Evolutionary conservation across 148 eudicot species (phyloP).

Genomic region (Rhododendron mucronatum): DNA sequence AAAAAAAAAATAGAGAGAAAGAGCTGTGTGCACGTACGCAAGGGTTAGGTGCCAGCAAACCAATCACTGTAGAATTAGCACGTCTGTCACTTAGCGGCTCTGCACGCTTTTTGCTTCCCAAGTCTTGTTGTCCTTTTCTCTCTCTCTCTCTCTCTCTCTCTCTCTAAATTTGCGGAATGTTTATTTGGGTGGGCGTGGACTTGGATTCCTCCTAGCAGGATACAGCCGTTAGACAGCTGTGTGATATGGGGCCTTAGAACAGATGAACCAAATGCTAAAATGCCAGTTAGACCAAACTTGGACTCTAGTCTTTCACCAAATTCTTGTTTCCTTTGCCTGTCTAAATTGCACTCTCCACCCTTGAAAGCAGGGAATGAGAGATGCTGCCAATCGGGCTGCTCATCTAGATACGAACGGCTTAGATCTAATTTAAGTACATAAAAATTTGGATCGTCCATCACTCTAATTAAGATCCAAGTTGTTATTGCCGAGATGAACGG

Average conservation of each 20-base stretch:
- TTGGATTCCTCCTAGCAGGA: neutral
- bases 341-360: neutral
- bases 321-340: neutral
- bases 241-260: neutral
- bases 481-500: too few species aligned
- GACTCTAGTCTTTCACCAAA: neutral
- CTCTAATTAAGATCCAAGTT: too few species aligned
- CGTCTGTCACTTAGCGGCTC: neutral
- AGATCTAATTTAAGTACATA: too few species aligned
- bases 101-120: neutral
- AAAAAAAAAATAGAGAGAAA: too few species aligned
- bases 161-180: neutral
- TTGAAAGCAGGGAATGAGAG: too few species aligned
- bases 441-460: too few species aligned
- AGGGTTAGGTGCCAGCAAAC: conserved; percentile 18
- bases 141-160: conserved; percentile 3
- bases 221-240: conserved; percentile 13
- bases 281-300: conserved; percentile 4
- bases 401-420: too few species aligned
- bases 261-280: neutral
- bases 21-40: conserved; percentile 38
- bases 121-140: conserved; percentile 2
- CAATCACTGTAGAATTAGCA: neutral
- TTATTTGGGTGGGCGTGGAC: neutral
- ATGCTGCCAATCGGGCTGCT: too few species aligned